A percentile compares a stretch with the other conserved stretches of the same genome.
phyloP scores from a whole-genome alignment of 2,329 filamentous ascomycete genomes.

The Trichoderma afroharzianum region DNA sequence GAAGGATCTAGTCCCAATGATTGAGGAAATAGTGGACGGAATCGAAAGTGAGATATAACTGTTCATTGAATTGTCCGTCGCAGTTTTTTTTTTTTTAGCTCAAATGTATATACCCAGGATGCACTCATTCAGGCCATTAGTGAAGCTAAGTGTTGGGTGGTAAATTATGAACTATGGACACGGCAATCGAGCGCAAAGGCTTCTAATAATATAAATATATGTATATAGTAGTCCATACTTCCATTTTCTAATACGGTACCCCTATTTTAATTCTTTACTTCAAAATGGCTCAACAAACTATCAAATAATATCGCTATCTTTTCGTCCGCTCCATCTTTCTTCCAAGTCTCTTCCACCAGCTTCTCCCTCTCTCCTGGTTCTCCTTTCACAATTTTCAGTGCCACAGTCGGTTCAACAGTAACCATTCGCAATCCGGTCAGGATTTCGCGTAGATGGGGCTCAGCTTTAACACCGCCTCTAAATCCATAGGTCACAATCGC shows the following conservation, averaged over 20 bases:
- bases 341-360: neutral
- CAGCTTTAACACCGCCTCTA: conserved; percentile 33
- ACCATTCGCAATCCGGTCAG: conserved; percentile 20
- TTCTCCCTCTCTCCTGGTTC: neutral
- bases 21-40: too few relatives aligned
- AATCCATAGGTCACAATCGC: conserved; percentile 54
- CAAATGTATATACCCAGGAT: neutral
- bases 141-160: neutral
- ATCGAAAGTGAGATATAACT: neutral
- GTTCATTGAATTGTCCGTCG: neutral
- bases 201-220: neutral
- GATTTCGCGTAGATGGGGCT: conserved; percentile 21
- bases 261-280: neutral
- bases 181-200: neutral
- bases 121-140: neutral
- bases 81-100: neutral
- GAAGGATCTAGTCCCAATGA: neutral
- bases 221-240: neutral
- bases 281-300: neutral
- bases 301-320: neutral
- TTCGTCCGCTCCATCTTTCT: neutral
- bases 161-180: neutral
- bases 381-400: neutral
- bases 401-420: neutral
- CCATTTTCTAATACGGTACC: neutral